Evolutionary conservation across 2,329 filamentous ascomycete genomes (phyloP), one percentile per base, ranked within the genome.

Genomic region (Alternaria sp.): DNA sequence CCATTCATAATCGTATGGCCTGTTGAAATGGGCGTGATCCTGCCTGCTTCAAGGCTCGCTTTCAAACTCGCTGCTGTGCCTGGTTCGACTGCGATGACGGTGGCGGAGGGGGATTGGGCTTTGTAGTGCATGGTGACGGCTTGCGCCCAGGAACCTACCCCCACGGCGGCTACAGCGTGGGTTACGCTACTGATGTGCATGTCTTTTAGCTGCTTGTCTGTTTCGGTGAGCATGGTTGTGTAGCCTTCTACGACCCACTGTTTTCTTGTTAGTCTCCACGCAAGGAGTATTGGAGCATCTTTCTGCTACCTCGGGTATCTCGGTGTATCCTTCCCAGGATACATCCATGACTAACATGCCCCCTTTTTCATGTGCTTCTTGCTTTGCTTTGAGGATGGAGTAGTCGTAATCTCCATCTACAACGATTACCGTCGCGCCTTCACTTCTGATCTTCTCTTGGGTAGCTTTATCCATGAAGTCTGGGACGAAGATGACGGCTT

Each of bases 171-270:
- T 13, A 94, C 74, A 29, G 88, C 82, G 9, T 86, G 77, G 0
- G 79, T 84, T 5, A 82, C 79, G 4, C 76, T 61, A 4, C 69
- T 63, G 0, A 77, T 72, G 0, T 54, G 60, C 0, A 78, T 63
- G 0, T 77, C 75, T 0, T 80, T 70, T 9, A 89, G 70, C 69
- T 93, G 90, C 21, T 80, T 72, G 49, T 92, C 89, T 0, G 86
- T 80, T 70, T 95, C 91, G 3, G 77, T 73, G 61, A 93, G 79
- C 84, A 93, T 88, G 0, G 90, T 92, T 4, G 81, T 82, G 68
- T 94, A 95, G 0, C 91, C 91, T 60, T 94, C 87, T 0, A 92
- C 88, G 23, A 93, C 89, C 87, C 89, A 93, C 74, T 85, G 45
- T 11, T 41, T n/a, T 2, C 24, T 14, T 1, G 34, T 62, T 36